Evolutionary conservation across 2,329 filamentous ascomycete genomes (phyloP).

Genomic region (Calonectria honghensis): DNA sequence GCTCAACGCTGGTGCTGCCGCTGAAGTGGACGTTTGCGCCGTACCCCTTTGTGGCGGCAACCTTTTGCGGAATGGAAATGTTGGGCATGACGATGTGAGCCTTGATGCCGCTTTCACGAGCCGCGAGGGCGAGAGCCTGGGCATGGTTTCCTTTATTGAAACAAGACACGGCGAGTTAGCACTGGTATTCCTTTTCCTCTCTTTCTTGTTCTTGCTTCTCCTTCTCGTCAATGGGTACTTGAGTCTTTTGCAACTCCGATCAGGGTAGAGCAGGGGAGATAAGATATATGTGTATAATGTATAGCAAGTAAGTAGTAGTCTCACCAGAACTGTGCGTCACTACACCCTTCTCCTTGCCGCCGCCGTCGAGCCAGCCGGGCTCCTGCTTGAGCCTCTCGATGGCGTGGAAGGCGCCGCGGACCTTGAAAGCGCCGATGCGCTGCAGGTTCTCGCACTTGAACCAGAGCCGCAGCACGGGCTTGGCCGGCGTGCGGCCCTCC

Average conservation of each 20-base stretch:
- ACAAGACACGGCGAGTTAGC: conserved; percentile 25
- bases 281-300: background rate
- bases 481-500: conserved; percentile 73
- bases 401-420: conserved; percentile 92
- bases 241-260: background rate
- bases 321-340: conserved; percentile 92
- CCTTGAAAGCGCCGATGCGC: conserved; percentile 94
- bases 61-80: conserved; percentile 91
- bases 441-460: conserved; percentile 99
- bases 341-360: conserved; percentile 80
- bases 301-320: conserved; percentile 17
- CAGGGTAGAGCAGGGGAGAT: background rate
- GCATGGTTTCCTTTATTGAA: conserved; percentile 88
- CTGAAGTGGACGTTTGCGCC: conserved; percentile 87
- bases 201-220: background rate
- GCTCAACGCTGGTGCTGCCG: conserved; percentile 86
- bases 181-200: background rate
- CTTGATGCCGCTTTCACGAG: conserved; percentile 81
- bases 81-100: conserved; percentile 94
- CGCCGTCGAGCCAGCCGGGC: conserved; percentile 76
- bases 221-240: background rate
- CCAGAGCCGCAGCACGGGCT: conserved; percentile 83
- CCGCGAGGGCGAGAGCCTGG: conserved; percentile 92
- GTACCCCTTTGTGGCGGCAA: conserved; percentile 86
- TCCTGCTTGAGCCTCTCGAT: conserved; percentile 80